Percentiles rank a stretch among this genome's conserved stretches.
These are phyloP conservation scores for Triticum monococcum DNA, from an alignment of 176 grass and related monocot species.

Conservation along the genomic window DNA sequence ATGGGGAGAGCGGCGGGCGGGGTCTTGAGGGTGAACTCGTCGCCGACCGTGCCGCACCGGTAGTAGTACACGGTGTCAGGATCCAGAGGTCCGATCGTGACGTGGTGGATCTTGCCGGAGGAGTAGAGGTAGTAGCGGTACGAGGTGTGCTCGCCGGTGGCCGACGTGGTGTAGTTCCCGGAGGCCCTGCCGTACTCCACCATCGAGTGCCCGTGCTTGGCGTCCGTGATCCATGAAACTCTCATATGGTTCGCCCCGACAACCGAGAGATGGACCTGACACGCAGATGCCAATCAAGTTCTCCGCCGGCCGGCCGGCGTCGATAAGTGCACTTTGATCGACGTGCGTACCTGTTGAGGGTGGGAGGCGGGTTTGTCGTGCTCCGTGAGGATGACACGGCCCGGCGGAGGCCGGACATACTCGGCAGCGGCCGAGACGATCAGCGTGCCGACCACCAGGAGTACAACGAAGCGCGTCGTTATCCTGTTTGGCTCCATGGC, in stretches of 20 bases:
- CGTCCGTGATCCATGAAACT: slow-evolving; percentile 78
- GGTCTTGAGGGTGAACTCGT: slow-evolving; percentile 75
- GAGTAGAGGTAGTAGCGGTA: slow-evolving; percentile 84
- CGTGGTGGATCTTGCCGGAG: slow-evolving; percentile 95
- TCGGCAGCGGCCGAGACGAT: neutral
- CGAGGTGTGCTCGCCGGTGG: slow-evolving; percentile 64
- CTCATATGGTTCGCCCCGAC: slow-evolving; percentile 45
- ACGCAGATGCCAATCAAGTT: neutral
- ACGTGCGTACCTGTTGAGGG: slow-evolving; percentile 65
- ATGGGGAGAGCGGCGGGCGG: slow-evolving; percentile 62
- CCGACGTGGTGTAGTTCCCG: slow-evolving; percentile 46
- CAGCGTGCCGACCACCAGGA: neutral
- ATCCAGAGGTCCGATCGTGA: slow-evolving; percentile 73
- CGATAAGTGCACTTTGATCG: neutral
- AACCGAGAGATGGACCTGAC: slow-evolving; percentile 65
- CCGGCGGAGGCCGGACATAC: slow-evolving; percentile 54
- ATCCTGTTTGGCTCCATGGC: neutral
- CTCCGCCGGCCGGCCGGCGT: neutral
- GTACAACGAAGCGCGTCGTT: neutral
- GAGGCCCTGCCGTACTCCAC: slow-evolving; percentile 65
- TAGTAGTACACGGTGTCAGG: slow-evolving; percentile 78
- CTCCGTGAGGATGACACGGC: slow-evolving; percentile 48
- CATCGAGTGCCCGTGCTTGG: slow-evolving; percentile 51
- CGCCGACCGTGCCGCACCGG: slow-evolving; percentile 54
- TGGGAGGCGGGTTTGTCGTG: slow-evolving; percentile 48